These are phyloP conservation scores for Condylostoma magnum DNA, from an alignment of 169 alveolate species.

Conservation along the genomic window DNA sequence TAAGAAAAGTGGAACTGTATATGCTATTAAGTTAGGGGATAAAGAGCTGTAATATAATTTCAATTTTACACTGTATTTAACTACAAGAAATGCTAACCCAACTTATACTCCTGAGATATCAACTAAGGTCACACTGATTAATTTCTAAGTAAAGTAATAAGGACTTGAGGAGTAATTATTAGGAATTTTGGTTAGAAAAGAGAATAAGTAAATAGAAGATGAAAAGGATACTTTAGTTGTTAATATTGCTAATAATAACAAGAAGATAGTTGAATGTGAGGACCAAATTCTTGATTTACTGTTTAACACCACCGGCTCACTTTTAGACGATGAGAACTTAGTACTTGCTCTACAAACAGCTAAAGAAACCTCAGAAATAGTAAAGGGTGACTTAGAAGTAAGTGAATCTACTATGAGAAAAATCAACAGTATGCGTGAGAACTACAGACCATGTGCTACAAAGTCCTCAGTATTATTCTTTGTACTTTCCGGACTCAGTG, in stretches of 20 bases:
- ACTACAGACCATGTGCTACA: slow-evolving; percentile 89
- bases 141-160: slow-evolving; percentile 91
- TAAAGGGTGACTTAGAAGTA: slow-evolving; percentile 59
- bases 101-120: slow-evolving; percentile 94
- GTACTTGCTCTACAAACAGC: slow-evolving; percentile 79
- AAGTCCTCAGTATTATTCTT: slow-evolving; percentile 91
- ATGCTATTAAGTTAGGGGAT: slow-evolving; percentile 82
- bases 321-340: slow-evolving; percentile 91
- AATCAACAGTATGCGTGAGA: slow-evolving; percentile 85
- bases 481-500: slow-evolving; percentile 86
- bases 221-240: slow-evolving; percentile 87
- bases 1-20: slow-evolving; percentile 65
- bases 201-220: slow-evolving; percentile 88
- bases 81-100: slow-evolving; percentile 94
- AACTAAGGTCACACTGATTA: slow-evolving; percentile 88
- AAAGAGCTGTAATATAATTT: slow-evolving; percentile 85
- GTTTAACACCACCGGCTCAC: slow-evolving; percentile 85
- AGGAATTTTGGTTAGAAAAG: slow-evolving; percentile 88
- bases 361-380: slow-evolving; percentile 75
- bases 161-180: slow-evolving; percentile 92
- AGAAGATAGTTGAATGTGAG: slow-evolving; percentile 88
- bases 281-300: slow-evolving; percentile 89
- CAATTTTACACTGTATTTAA: slow-evolving; percentile 88
- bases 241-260: slow-evolving; percentile 88
- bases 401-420: slow-evolving; percentile 73